These are phyloP conservation scores for Sistotremastrum niveocremeum DNA, from an alignment of 768 basidiomycete genomes.

Conservation along the genomic window DNA sequence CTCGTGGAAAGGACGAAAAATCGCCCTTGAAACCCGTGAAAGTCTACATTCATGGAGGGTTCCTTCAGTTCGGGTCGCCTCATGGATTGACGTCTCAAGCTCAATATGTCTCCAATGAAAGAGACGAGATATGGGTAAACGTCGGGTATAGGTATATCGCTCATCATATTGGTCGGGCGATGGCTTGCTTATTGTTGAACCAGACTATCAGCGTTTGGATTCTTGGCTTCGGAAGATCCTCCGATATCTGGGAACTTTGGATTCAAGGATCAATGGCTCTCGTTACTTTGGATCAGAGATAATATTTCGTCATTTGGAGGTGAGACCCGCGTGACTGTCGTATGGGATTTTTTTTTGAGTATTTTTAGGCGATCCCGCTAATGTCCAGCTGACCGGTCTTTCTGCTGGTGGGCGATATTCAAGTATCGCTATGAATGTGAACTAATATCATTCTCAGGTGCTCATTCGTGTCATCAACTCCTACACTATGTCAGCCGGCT, in stretches of 20 bases:
- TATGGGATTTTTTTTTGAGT: neutral
- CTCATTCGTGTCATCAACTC: conserved; percentile 63
- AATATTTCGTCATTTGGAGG: conserved; percentile 64
- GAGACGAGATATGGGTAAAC: conserved; percentile 62
- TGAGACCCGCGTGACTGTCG: too few relatives aligned
- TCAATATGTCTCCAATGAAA: conserved; percentile 50
- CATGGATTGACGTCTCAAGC: conserved; percentile 47
- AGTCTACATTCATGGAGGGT: conserved; percentile 70
- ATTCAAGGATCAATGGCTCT: conserved; percentile 77
- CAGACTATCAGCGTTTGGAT: conserved; percentile 61
- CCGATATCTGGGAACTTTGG: conserved; percentile 60
- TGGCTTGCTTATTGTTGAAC: neutral
- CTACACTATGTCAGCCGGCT: conserved; percentile 56
- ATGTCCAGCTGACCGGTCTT: conserved; percentile 53
- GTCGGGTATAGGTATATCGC: conserved; percentile 40
- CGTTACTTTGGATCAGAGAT: conserved; percentile 54
- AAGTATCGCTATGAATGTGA: neutral
- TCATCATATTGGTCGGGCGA: neutral
- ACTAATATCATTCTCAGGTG: conserved; percentile 27
- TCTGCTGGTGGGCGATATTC: conserved; percentile 40
- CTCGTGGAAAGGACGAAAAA: conserved; percentile 25
- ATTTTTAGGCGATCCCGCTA: conserved; percentile 33
- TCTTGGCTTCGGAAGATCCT: conserved; percentile 53
- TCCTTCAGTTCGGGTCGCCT: conserved; percentile 68
- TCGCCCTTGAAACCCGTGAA: conserved; percentile 39